Conservation (phyloP, 2,329 filamentous ascomycete species). For the Shiraia bambusicola region DNA sequence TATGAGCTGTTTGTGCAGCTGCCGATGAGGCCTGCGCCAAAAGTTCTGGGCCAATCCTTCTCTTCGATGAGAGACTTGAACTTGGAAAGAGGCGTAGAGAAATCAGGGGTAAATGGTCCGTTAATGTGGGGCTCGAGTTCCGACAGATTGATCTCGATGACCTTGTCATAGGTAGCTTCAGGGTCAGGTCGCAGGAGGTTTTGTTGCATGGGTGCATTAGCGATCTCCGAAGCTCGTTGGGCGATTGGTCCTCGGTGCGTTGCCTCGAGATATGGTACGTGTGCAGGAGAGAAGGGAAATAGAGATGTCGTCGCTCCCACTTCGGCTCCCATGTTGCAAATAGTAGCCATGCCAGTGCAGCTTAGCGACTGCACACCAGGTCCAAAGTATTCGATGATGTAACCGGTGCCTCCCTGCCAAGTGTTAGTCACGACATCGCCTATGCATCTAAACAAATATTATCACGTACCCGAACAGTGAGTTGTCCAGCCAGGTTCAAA, state of each 20-base stretch:
- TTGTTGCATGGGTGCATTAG: constrained; percentile 58
- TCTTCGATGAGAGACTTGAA: constrained; percentile 83
- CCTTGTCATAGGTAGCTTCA: constrained; percentile 82
- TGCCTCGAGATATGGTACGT: constrained; percentile 80
- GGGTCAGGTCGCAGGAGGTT: constrained; percentile 76
- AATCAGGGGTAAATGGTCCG: constrained; percentile 92
- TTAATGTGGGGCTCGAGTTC: constrained; percentile 94
- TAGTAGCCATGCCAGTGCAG: constrained; percentile 89
- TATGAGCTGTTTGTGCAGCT: constrained; percentile 99
- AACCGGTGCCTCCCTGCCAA: constrained; percentile 77
- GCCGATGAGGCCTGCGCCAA: constrained; percentile 91
- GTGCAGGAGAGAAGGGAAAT: constrained; percentile 87
- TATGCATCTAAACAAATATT: not conserved
- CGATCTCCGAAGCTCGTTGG: constrained; percentile 63
- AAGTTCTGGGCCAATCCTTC: constrained; percentile 86
- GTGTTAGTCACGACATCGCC: constrained; percentile 14
- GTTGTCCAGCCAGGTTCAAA: constrained; percentile 78
- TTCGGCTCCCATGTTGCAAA: constrained; percentile 80
- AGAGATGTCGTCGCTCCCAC: constrained; percentile 93
- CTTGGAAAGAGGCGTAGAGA: constrained; percentile 86
- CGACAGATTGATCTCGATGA: constrained; percentile 88
- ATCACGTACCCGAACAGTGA: constrained; percentile 72
- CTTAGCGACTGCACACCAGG: constrained; percentile 86
- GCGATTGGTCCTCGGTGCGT: constrained; percentile 77
- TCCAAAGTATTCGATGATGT: constrained; percentile 91